Conservation (phyloP, 2,329 filamentous ascomycete genomes). For the Cercospora janseana region DNA sequence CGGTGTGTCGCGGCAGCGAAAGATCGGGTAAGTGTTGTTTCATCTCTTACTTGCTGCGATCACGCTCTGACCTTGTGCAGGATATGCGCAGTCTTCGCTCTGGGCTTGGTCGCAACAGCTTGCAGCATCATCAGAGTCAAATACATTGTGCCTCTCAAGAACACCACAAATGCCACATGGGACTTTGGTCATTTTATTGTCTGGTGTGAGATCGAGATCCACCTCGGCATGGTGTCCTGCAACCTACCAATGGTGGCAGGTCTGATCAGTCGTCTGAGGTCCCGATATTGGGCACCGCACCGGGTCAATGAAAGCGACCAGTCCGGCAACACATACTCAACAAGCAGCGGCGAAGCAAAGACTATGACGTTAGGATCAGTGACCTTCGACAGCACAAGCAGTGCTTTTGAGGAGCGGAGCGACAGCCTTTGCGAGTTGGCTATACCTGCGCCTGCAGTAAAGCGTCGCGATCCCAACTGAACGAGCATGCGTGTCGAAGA, state of each 20-base stretch:
- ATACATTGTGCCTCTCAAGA: conserved; percentile 13
- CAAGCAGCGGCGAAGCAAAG: no score
- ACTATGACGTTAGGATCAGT: no score
- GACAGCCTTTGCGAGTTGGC: no score
- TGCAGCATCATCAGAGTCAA: conserved; percentile 19
- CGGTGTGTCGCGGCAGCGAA: conserved; percentile 11
- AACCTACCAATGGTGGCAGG: conserved; percentile 21
- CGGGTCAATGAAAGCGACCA: neutral
- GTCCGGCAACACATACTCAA: neutral
- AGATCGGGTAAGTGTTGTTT: conserved; percentile 10
- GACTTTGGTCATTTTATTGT: conserved; percentile 18
- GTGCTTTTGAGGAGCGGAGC: no score
- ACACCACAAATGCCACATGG: conserved; percentile 18
- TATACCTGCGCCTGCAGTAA: no score
- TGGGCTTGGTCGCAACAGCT: conserved; percentile 20
- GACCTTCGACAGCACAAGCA: no score
- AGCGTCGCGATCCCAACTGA: no score
- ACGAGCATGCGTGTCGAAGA: no score
- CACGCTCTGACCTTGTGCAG: neutral
- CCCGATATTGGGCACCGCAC: neutral
- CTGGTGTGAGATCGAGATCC: conserved; percentile 17
- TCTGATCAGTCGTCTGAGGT: conserved; percentile 15
- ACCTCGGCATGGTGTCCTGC: conserved; percentile 16
- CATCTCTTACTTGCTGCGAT: neutral
- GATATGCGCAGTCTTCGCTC: conserved; percentile 16